Conservation (phyloP, 2,329 filamentous ascomycete genomes). For the Alternaria conjuncta region DNA sequence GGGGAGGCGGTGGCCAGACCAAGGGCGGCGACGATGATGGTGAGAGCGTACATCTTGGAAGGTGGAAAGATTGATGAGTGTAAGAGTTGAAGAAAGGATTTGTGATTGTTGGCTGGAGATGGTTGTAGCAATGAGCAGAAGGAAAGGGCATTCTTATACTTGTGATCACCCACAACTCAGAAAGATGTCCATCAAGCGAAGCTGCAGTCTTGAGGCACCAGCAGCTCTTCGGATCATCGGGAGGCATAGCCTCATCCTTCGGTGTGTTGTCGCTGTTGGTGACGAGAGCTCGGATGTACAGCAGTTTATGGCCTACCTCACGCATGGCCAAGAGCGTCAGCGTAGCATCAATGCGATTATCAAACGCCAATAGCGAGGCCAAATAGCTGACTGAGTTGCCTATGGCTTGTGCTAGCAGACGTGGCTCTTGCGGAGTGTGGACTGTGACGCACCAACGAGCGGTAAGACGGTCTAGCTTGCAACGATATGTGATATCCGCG, state of each 20-base stretch:
- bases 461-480: neutral
- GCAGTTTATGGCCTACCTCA: neutral
- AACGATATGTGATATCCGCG: neutral
- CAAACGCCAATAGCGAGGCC: neutral
- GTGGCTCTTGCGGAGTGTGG: neutral
- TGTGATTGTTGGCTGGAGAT: neutral
- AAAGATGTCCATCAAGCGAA: neutral
- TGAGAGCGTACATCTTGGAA: conserved; percentile 5
- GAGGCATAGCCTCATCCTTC: neutral
- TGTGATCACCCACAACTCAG: neutral
- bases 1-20: conserved; percentile 13
- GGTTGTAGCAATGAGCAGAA: neutral
- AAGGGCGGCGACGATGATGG: conserved; percentile 9
- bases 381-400: neutral
- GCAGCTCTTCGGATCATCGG: neutral
- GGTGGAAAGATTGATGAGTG: neutral
- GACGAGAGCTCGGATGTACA: neutral
- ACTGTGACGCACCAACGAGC: neutral
- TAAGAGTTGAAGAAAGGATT: neutral
- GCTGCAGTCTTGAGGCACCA: neutral
- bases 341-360: neutral
- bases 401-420: neutral
- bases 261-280: neutral
- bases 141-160: neutral
- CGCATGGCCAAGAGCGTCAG: neutral